A percentile compares a stretch with the other conserved stretches of the same genome.
Evolutionary conservation across 768 basidiomycete species (phyloP).

Genomic region (Trametes villosa): DNA sequence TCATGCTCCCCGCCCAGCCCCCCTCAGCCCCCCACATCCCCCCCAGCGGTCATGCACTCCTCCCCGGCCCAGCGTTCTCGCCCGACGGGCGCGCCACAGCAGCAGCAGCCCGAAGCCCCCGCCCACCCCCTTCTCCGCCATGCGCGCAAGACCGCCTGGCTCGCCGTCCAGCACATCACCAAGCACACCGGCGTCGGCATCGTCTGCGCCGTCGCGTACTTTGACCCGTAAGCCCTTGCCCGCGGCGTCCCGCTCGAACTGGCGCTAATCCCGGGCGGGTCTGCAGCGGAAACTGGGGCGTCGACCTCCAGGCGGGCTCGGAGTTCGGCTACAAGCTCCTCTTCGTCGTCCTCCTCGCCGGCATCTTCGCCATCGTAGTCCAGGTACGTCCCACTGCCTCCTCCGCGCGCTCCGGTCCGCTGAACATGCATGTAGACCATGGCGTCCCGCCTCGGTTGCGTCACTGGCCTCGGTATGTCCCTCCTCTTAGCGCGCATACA

Average conservation of each 20-base stretch:
- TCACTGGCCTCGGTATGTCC: slow-evolving; percentile 73
- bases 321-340: slow-evolving; percentile 84
- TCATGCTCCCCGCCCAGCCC: slow-evolving; percentile 17
- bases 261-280: background rate
- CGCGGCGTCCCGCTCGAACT: background rate
- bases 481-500: background rate
- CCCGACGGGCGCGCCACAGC: too few species aligned
- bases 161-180: slow-evolving; percentile 48
- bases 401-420: background rate
- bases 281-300: slow-evolving; percentile 83
- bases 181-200: slow-evolving; percentile 84
- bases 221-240: slow-evolving; percentile 70
- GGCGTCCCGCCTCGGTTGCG: slow-evolving; percentile 79
- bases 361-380: slow-evolving; percentile 79
- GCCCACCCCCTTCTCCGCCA: background rate
- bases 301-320: slow-evolving; percentile 87
- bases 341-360: slow-evolving; percentile 83
- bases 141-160: slow-evolving; percentile 3
- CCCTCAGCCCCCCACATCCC: slow-evolving; percentile 3
- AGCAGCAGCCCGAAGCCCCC: background rate
- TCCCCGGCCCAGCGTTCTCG: slow-evolving; percentile 1
- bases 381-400: slow-evolving; percentile 52
- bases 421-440: slow-evolving; percentile 53
- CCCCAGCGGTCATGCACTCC: slow-evolving; percentile 1
- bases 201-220: slow-evolving; percentile 87